A percentile compares a stretch with the other conserved stretches of the same genome.
phyloP scores from a whole-genome alignment of 495 filamentous ascomycete species.

The Daldinia caldariorum region DNA sequence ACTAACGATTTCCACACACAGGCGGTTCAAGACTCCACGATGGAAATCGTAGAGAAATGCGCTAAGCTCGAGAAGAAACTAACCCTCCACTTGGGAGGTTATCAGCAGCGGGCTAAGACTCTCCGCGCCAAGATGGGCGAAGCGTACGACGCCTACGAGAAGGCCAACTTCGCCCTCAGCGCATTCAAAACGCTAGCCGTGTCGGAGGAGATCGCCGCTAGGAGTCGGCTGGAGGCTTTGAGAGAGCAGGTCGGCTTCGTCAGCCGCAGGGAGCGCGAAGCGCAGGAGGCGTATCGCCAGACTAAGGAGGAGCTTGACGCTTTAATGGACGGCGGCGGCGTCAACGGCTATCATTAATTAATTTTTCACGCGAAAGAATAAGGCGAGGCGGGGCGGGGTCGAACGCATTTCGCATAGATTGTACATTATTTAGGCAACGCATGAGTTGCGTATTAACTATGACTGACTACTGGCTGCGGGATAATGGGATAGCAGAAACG shows the following conservation, averaged over 20 bases:
- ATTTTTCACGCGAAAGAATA: neutral
- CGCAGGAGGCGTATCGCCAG: constrained; percentile 83
- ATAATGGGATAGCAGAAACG: constrained; percentile 1
- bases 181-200: constrained; percentile 79
- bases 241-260: constrained; percentile 86
- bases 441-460: neutral
- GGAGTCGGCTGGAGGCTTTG: constrained; percentile 75
- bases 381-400: neutral
- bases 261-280: constrained; percentile 84
- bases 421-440: constrained; percentile 25
- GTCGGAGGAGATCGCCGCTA: constrained; percentile 79
- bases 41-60: constrained; percentile 76
- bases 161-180: constrained; percentile 75
- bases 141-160: constrained; percentile 77
- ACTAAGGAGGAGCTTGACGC: constrained; percentile 80
- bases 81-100: constrained; percentile 85
- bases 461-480: neutral
- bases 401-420: constrained; percentile 9
- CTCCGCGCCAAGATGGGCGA: constrained; percentile 84
- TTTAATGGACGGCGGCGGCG: constrained; percentile 53
- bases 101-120: constrained; percentile 84
- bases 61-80: constrained; percentile 95
- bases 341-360: constrained; percentile 54
- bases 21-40: constrained; percentile 75
- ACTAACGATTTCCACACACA: constrained; percentile 59